Base-by-base conservation (phyloP, 1,139 yeast genomes). In the Scheffersomyces insectosa region DNA sequence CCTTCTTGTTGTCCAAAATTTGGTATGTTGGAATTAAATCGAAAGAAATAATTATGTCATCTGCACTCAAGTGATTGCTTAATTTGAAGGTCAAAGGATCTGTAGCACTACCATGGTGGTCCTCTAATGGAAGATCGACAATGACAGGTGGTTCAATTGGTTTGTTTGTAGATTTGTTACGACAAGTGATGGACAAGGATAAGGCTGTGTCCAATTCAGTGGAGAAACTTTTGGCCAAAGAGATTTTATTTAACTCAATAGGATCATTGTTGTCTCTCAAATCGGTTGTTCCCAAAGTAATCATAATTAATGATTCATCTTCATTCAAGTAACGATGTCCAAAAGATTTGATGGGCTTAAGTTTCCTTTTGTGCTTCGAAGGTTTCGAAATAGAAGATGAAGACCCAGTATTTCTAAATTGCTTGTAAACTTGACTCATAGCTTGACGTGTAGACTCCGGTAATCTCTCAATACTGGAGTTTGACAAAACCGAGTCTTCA, bases 21-120 rank as follows among this genome's bases (percentile, higher is more conserved):
- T 72, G 88, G 61, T 90, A 91, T 0, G 98, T 89, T n/a, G 97
- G 97, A 16, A 91, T 90, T 48, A 93, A 77, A 62, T 93, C 98
- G 66, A 93, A 93, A 35, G 82, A 80, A 28, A 93, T 64, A 3
- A 77, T 65, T n/a, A 84, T 75, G 48, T 84, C 81, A 37, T 77
- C 70, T 3, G 85, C 73, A 35, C 73, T 72, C 36, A 67, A 55
- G 32, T 72, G 69, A 40, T 73, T 69, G 8, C 75, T 68, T 46
- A 89, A 77, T 49, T 83, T 83, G 65, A 93, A 89, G 8, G 85
- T 73, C 38, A 91, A 77, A 7, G 97, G 95, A 55, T 90, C 98
- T 4, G 91, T 79, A 5, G 91, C 83, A 49, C 82, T 75, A 3
- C 88, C 89, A 54, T 79, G 82, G 42, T 80, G 84, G 54, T 88